Evolutionary conservation across 2,329 filamentous ascomycete genomes (phyloP).

Genomic region (Phyllosticta citriasiana): DNA sequence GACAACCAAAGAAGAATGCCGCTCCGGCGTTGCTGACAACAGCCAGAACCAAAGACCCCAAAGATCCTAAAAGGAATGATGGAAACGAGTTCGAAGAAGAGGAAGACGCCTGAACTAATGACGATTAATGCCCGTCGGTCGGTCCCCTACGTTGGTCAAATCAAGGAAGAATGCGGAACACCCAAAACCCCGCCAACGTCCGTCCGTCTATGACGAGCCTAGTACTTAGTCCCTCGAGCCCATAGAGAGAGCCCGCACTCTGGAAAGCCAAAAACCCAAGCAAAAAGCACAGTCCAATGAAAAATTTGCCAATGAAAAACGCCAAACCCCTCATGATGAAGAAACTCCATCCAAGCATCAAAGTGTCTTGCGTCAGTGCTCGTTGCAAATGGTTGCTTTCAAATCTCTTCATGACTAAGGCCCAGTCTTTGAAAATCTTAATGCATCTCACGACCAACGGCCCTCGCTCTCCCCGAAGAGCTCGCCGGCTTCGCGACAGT

Average conservation of each 20-base stretch:
- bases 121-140: background rate
- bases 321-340: background rate
- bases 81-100: background rate
- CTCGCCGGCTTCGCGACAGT: slow-evolving; percentile 84
- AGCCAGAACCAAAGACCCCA: background rate
- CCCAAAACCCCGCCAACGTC: background rate
- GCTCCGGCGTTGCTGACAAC: background rate
- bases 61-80: too few relatives aligned
- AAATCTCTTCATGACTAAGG: background rate
- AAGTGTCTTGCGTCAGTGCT: background rate
- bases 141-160: background rate
- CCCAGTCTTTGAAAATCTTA: background rate
- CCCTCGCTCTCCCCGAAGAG: slow-evolving; percentile 60
- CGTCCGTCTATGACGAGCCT: background rate
- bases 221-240: background rate
- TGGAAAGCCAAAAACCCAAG: background rate
- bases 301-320: background rate
- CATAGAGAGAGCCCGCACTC: background rate
- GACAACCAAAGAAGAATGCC: background rate
- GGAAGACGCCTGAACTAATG: background rate
- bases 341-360: background rate
- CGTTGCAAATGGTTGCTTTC: background rate
- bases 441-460: background rate
- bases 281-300: background rate
- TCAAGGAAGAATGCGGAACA: background rate